phyloP scores from a whole-genome alignment of 2,329 filamentous ascomycete genomes.

The Nemania serpens region DNA sequence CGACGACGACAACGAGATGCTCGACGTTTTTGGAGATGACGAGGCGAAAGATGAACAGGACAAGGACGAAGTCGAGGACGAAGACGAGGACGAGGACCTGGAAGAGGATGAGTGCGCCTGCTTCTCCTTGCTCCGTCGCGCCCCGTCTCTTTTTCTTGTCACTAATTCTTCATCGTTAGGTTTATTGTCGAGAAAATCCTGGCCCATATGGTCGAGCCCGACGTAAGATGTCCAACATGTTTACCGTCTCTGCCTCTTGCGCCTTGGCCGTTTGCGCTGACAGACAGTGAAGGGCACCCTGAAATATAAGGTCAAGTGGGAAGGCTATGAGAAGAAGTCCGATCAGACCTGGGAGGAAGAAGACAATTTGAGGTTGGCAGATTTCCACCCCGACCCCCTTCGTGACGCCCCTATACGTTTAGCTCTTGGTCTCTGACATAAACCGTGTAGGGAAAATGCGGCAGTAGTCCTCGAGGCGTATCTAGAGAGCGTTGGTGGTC shows the following conservation, averaged over 20 bases:
- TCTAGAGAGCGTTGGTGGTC: slow-evolving; percentile 65
- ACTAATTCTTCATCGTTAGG: slow-evolving; percentile 46
- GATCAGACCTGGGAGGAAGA: slow-evolving; percentile 83
- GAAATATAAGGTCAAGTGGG: slow-evolving; percentile 78
- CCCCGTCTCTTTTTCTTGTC: not conserved
- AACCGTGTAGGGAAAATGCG: slow-evolving; percentile 56
- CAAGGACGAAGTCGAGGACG: slow-evolving; percentile 39
- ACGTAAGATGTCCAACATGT: slow-evolving; percentile 46
- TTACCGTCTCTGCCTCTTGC: not conserved
- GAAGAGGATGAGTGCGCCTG: slow-evolving; percentile 38
- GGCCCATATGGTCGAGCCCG: slow-evolving; percentile 63
- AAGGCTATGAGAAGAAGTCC: slow-evolving; percentile 70
- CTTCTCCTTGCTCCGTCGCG: not conserved
- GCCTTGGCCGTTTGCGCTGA: slow-evolving; percentile 10
- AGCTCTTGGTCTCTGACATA: slow-evolving; percentile 1
- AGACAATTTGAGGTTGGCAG: slow-evolving; percentile 64
- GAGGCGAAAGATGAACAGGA: slow-evolving; percentile 23
- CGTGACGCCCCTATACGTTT: not conserved
- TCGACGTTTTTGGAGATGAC: slow-evolving; percentile 27
- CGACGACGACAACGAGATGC: slow-evolving; percentile 36
- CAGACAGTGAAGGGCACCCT: slow-evolving; percentile 50
- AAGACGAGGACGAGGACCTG: slow-evolving; percentile 42
- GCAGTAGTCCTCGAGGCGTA: slow-evolving; percentile 68
- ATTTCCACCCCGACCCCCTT: not conserved
- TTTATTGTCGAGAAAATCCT: slow-evolving; percentile 77